These are phyloP conservation scores for Lyophyllum semitale DNA, from an alignment of 768 basidiomycete species.

Conservation along the genomic window DNA sequence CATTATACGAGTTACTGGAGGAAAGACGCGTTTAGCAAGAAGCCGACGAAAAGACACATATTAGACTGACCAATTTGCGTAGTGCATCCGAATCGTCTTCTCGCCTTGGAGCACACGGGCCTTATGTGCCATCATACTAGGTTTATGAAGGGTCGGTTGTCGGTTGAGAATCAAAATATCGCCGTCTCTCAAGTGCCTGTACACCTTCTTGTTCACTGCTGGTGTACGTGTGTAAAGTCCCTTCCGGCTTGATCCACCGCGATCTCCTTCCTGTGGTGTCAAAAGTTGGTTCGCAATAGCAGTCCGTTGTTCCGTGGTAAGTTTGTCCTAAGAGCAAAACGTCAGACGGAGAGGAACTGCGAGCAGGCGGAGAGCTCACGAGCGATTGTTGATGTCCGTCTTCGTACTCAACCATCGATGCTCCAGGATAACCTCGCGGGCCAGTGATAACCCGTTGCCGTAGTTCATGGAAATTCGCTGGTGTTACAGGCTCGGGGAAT, in stretches of 20 bases:
- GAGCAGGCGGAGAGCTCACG: constrained; percentile 39
- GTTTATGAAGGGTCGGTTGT: constrained; percentile 98
- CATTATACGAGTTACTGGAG: constrained; percentile 93
- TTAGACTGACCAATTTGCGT: constrained; percentile 88
- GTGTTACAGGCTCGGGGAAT: constrained; percentile 96
- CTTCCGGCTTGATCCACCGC: constrained; percentile 40
- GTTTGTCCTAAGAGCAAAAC: constrained; percentile 62
- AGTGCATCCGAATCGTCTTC: constrained; percentile 99
- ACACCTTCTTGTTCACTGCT: constrained; percentile 95
- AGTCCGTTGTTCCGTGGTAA: constrained; percentile 85
- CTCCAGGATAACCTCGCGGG: constrained; percentile 86
- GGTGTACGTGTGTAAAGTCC: constrained; percentile 77
- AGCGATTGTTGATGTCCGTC: constrained; percentile 87
- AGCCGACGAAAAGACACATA: constrained; percentile 1
- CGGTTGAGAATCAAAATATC: constrained; percentile 96
- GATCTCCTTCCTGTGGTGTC: constrained; percentile 83
- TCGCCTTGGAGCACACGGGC: constrained; percentile 92
- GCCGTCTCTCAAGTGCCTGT: constrained; percentile 91
- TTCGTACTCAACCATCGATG: constrained; percentile 93
- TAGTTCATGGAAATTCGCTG: constrained; percentile 86
- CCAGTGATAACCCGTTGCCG: constrained; percentile 91
- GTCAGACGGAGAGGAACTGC: not conserved
- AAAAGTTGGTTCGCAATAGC: constrained; percentile 95
- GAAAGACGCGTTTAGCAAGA: constrained; percentile 15
- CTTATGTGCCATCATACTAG: constrained; percentile 98